Evolutionary conservation across 495 filamentous ascomycete species (phyloP), one percentile per base, ranked within the genome.

Genomic region (Lepraria neglecta): DNA sequence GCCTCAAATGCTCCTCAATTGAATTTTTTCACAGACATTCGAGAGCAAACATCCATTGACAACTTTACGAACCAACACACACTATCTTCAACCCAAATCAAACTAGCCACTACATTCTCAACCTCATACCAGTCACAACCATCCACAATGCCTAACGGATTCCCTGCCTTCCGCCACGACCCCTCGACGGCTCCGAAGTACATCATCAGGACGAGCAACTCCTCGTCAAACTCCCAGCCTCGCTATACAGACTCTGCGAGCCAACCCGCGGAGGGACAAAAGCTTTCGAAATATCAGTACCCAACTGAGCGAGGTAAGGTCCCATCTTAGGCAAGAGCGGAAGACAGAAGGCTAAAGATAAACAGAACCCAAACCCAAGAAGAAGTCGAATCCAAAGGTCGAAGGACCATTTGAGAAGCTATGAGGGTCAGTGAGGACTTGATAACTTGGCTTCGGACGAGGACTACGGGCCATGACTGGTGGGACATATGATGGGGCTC

Each of bases 81-180:
- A 52, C 50, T 14, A 52, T 24, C 31, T 30, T 5, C 28, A 14
- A 7, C 19, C 17, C 10, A 54, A 35, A 42, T 31, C 33, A 56
- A 14, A 35, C 31, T 38, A 27, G 11, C 31, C 35, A 56, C 21
- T 45, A 42, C 51, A 38, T 7, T 11, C 30, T 54, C 51, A 54
- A 6, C 15, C 17, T 38, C 51, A 4, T 33, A 38, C 30, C 28
- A 35, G 19, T 19, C 1, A 24, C 30, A n/a, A 17, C 46, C 59
- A 15, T n/a, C 50, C 50, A 61, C 38, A 15, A 61, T 61, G 59
- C 59, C 59, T 47, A 54, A 53, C 59, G 59, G 59, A 44, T 61
- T 61, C 12, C 59, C 59, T 15, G 50, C 50, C 15, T 61, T 61
- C 40, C 59, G 59, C 3, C 51, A 33, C 50, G 51, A 61, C 42